Evolutionary conservation across 2,329 filamentous ascomycete genomes (phyloP).

Genomic region (Sporothrix variecibatus): DNA sequence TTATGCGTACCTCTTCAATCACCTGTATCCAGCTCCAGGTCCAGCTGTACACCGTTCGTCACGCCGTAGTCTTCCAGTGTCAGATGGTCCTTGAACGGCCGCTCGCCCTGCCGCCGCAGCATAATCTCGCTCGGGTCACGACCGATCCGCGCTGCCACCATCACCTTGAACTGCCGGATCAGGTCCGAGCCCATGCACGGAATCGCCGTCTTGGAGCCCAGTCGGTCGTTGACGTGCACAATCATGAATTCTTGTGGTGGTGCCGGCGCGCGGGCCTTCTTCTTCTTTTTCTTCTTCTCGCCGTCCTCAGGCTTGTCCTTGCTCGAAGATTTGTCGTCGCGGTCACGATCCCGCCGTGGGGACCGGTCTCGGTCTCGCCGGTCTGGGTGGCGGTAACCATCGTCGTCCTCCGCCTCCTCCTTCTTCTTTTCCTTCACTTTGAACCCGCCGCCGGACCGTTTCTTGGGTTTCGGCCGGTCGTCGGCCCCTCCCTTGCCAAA

Average conservation of each 20-base stretch:
- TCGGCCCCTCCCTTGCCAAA: slow-evolving; percentile 35
- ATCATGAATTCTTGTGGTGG: slow-evolving; percentile 63
- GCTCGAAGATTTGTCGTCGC: slow-evolving; percentile 1
- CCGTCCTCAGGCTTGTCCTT: slow-evolving; percentile 24
- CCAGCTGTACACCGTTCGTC: slow-evolving; percentile 78
- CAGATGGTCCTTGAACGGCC: slow-evolving; percentile 90
- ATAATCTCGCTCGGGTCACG: slow-evolving; percentile 89
- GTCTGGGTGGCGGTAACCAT: slow-evolving; percentile 33
- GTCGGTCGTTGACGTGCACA: slow-evolving; percentile 90
- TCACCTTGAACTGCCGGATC: slow-evolving; percentile 83
- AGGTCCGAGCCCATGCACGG: slow-evolving; percentile 84
- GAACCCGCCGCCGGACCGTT: slow-evolving; percentile 48
- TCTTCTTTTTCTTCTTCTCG: slow-evolving; percentile 55
- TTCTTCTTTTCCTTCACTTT: slow-evolving; percentile 61
- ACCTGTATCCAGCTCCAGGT: slow-evolving; percentile 63
- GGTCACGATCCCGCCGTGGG: background rate
- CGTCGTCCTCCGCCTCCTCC: slow-evolving; percentile 45
- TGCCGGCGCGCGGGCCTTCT: background rate
- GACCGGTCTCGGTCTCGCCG: slow-evolving; percentile 37
- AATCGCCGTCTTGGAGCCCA: slow-evolving; percentile 93
- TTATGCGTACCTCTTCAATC: slow-evolving; percentile 45
- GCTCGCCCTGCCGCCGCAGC: slow-evolving; percentile 85
- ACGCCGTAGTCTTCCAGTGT: slow-evolving; percentile 92
- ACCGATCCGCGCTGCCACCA: slow-evolving; percentile 87
- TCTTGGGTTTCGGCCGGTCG: slow-evolving; percentile 34